Evolutionary conservation across 768 basidiomycete species (phyloP).

Genomic region (Rhizopogon vinicolor): DNA sequence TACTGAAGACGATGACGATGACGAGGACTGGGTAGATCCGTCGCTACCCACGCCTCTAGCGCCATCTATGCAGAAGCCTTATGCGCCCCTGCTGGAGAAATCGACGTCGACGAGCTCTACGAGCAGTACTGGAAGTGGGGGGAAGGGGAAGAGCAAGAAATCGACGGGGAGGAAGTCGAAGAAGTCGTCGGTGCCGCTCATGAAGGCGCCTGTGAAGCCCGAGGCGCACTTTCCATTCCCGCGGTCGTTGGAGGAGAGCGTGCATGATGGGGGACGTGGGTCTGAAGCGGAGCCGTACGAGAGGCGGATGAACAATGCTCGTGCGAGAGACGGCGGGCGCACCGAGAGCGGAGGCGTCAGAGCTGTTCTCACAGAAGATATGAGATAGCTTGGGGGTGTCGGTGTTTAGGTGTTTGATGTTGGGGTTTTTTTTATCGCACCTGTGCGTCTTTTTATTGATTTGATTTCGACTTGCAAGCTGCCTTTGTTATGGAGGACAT

Average conservation of each 20-base stretch:
- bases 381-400: slow-evolving; percentile 4
- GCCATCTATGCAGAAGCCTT: slow-evolving; percentile 15
- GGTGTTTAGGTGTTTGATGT: slow-evolving; percentile 10
- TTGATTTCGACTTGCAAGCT: slow-evolving; percentile 6
- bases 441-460: slow-evolving; percentile 5
- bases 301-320: slow-evolving; percentile 64
- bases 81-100: slow-evolving; percentile 23
- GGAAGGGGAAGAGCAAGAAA: slow-evolving; percentile 22
- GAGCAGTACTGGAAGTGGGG: slow-evolving; percentile 17
- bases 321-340: slow-evolving; percentile 74
- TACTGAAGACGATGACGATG: slow-evolving; percentile 31
- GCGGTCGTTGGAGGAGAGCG: slow-evolving; percentile 38
- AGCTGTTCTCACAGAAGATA: slow-evolving; percentile 52
- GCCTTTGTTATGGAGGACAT: slow-evolving; percentile 16
- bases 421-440: slow-evolving; percentile 8
- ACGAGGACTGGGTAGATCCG: slow-evolving; percentile 68
- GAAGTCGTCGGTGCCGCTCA: slow-evolving; percentile 35
- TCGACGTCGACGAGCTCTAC: slow-evolving; percentile 23
- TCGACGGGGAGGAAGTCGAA: slow-evolving; percentile 31
- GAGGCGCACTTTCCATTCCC: slow-evolving; percentile 62
- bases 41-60: slow-evolving; percentile 39
- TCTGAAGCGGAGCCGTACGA: slow-evolving; percentile 17
- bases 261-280: slow-evolving; percentile 22
- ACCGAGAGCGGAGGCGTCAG: slow-evolving; percentile 87
- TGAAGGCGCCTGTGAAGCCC: slow-evolving; percentile 26